Conservation (phyloP, 371 early-diverging fungal genomes). For the Mucor piriformis region DNA sequence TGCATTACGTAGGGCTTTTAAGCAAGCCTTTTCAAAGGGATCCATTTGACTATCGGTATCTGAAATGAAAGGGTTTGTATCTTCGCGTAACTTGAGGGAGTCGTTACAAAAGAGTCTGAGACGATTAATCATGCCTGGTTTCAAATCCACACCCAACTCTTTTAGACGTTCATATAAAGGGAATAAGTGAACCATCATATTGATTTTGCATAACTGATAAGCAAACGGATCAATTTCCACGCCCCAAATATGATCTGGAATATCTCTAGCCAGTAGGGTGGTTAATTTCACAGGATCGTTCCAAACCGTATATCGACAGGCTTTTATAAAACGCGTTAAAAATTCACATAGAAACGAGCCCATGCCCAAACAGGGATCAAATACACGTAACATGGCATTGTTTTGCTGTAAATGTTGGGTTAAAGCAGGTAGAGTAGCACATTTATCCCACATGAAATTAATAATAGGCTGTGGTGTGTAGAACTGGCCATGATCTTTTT, state of each 20-base stretch:
- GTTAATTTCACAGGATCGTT: slow-evolving; percentile 30
- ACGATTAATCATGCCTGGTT: slow-evolving; percentile 28
- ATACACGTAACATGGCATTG: slow-evolving; percentile 27
- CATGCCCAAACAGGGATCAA: slow-evolving; percentile 69
- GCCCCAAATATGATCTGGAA: slow-evolving; percentile 56
- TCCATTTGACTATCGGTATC: slow-evolving; percentile 12
- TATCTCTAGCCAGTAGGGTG: slow-evolving; percentile 33
- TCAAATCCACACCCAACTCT: slow-evolving; percentile 17
- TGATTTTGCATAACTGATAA: slow-evolving; percentile 45
- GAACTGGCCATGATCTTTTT: slow-evolving; percentile 70
- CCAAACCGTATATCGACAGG: slow-evolving; percentile 45
- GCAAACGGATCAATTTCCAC: slow-evolving; percentile 68
- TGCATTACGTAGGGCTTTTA: slow-evolving; percentile 50
- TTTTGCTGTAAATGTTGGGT: neutral
- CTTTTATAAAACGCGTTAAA: slow-evolving; percentile 43
- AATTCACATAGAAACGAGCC: slow-evolving; percentile 64
- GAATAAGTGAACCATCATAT: slow-evolving; percentile 44
- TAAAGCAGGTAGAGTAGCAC: slow-evolving; percentile 1
- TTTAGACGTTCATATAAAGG: slow-evolving; percentile 41
- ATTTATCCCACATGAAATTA: slow-evolving; percentile 63
- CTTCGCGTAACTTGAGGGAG: slow-evolving; percentile 47
- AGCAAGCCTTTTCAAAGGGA: slow-evolving; percentile 45
- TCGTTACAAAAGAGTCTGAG: slow-evolving; percentile 63
- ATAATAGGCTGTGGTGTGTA: slow-evolving; percentile 67
- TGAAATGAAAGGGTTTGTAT: slow-evolving; percentile 22